A percentile compares a stretch with the other conserved stretches of the same genome.
Conservation (phyloP, 2,329 filamentous ascomycete species). For the Ceratocystis harringtonii region DNA sequence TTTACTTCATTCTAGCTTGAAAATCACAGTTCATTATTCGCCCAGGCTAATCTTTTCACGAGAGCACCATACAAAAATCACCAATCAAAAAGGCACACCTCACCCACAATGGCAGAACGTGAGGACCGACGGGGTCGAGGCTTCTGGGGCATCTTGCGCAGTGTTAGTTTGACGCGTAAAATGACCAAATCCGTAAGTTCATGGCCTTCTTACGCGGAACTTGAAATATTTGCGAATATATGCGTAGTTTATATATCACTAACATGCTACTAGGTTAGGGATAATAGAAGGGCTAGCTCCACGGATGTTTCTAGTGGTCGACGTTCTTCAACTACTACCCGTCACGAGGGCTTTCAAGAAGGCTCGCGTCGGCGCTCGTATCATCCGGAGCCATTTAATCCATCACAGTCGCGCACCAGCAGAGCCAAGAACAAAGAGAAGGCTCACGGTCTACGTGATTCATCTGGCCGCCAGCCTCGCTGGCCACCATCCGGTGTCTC, state of each 20-base stretch:
- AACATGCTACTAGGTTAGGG: constrained; percentile 12
- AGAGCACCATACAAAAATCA: background rate
- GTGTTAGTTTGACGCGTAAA: constrained; percentile 17
- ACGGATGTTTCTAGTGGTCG: constrained; percentile 11
- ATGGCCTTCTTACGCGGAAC: background rate
- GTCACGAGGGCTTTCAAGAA: constrained; percentile 10
- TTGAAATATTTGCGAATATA: background rate
- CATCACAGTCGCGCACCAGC: constrained; percentile 16
- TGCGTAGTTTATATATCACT: background rate
- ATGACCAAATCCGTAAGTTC: constrained; percentile 12
- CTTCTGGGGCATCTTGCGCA: constrained; percentile 14
- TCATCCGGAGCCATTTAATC: constrained; percentile 15
- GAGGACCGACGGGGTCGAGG: constrained; percentile 15
- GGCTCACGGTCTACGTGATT: constrained; percentile 8
- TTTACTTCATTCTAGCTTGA: background rate
- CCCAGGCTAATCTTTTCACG: background rate
- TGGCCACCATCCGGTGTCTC: constrained; percentile 44
- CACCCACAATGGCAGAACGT: constrained; percentile 13
- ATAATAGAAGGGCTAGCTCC: constrained; percentile 15
- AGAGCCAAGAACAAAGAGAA: constrained; percentile 15
- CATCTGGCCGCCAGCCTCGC: constrained; percentile 14
- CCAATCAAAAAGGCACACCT: background rate
- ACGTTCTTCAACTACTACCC: constrained; percentile 9
- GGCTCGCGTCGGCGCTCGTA: constrained; percentile 13
- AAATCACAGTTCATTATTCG: background rate